phyloP scores from a whole-genome alignment of 768 basidiomycete species.

The Sarcodon aspratus region DNA sequence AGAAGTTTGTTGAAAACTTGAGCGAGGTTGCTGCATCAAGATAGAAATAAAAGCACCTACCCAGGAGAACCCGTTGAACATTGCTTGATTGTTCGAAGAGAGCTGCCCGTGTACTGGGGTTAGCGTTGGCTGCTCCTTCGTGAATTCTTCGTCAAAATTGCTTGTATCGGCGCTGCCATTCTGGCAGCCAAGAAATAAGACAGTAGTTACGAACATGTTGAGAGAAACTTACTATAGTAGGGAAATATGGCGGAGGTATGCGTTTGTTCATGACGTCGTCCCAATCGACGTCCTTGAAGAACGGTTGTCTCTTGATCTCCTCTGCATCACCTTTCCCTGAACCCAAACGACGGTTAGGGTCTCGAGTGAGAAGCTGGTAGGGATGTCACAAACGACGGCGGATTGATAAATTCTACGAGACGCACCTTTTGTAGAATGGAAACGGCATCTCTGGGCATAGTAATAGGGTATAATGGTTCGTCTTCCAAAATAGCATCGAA shows the following conservation, averaged over 20 bases:
- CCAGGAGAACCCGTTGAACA: constrained; percentile 98
- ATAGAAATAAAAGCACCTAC: constrained; percentile 26
- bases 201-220: neutral
- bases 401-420: neutral
- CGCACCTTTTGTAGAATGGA: constrained; percentile 87
- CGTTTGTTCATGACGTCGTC: constrained; percentile 97
- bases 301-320: constrained; percentile 94
- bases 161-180: constrained; percentile 80
- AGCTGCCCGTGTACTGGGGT: constrained; percentile 96
- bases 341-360: constrained; percentile 84
- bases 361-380: constrained; percentile 77
- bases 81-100: constrained; percentile 81
- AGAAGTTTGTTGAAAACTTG: neutral
- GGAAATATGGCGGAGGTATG: constrained; percentile 95
- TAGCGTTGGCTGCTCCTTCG: constrained; percentile 89
- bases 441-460: constrained; percentile 97
- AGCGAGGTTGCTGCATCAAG: constrained; percentile 10
- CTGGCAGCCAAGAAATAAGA: constrained; percentile 21
- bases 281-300: constrained; percentile 97
- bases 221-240: constrained; percentile 67
- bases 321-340: constrained; percentile 88
- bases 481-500: constrained; percentile 99
- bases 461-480: constrained; percentile 96
- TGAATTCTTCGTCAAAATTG: constrained; percentile 97
- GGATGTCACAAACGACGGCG: neutral